Evolutionary conservation across 2,329 filamentous ascomycete species (phyloP), one percentile per base, ranked within the genome.

Genomic region (Rhinocladiella mackenziei): DNA sequence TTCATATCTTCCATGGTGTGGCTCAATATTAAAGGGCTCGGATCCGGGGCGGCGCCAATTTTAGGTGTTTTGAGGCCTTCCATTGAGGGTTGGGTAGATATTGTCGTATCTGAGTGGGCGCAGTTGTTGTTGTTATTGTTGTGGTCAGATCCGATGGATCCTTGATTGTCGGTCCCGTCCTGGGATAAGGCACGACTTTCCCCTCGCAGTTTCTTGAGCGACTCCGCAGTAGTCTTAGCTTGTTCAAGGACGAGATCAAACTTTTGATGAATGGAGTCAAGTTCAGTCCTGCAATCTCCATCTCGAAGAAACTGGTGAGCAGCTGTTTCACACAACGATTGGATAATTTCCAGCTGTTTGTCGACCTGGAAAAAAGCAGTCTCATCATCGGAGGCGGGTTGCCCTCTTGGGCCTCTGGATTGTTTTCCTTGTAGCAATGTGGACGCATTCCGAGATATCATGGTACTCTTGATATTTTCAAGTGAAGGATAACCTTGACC

Each of bases 291-390:
- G 65, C 89, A 95, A 58, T 92, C 84, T 8, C 89, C 89, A 40
- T 89, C 84, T 17, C 89, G 80, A n/a, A 96, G 72, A 50, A 92
- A 88, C 59, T 94, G 86, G 60, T 94, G 89, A 0, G 89, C 89
- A 2, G 85, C 89, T 41, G 82, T 81, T 67, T 96, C 89, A 62
- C 86, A 94, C 57, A 89, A 78, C 43, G 76, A 76, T 62, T 95
- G 88, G 4, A 87, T 84, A 52, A 79, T 78, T 60, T 95, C 89
- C 18, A 96, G 71, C 1, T 79, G 77, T 60, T 84, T 85, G 61
- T 95, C 89, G 1, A 89, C 74, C 32, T 78, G 73, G 53, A 94
- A 86, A 59, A 84, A 88, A 1, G 74, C 70, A 43, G 78, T 71
- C 43, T 83, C 79, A 41, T 79, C 67, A 58, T 48, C 35, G 2